Base-by-base conservation (phyloP, 805 yeast genomes). In the Sugiyamaella lignohabitans region DNA sequence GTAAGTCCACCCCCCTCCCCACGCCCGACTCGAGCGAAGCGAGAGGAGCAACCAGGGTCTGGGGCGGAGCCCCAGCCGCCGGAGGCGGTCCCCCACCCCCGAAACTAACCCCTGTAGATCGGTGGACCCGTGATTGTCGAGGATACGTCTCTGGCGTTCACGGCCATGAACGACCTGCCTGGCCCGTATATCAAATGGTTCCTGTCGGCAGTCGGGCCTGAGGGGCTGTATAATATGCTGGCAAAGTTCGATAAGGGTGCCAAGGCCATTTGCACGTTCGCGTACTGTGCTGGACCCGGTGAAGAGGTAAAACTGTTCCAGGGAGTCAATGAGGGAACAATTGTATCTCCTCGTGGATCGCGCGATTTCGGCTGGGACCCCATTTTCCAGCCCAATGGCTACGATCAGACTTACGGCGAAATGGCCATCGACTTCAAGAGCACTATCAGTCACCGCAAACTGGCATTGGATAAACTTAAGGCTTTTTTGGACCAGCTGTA, bases 291-390 rank as follows among this genome's bases (percentile, higher is more conserved):
- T 49, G 89, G 88, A 0, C 85, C 94, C 1, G 95, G 80, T 4
- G 48, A 70, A 37, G 82, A 79, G 48, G 87, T 82, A n/a, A 64
- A 74, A 53, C 69, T 87, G 40, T 89, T 93, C 66, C 91, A 86
- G 63, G 99, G 98, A 5, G 66, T 78, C 40, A 84, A 95, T 1
- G 71, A 75, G 10, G 99, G 99, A 19, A 65, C 55, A 5, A 89
- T 93, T 59, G 98, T 89, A 4, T 69, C 71, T 14, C 73, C 80
- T 30, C 67, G 94, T 49, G 97, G 97, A 1, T 86, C 86, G 4
- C 75, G 79, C 11, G 74, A 76, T 50, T 93, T 93, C 63, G 99
- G 99, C 1, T 93, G 96, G 95, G 97, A 93, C 67, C 80, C 96
- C 5, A 69, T 86, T 43, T 93, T 93, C 64, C 74, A 82, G 67